Percentiles rank a stretch among this genome's conserved stretches.
phyloP scores from a whole-genome alignment of 2,329 filamentous ascomycete genomes.

The Colletotrichum tamarilloi region DNA sequence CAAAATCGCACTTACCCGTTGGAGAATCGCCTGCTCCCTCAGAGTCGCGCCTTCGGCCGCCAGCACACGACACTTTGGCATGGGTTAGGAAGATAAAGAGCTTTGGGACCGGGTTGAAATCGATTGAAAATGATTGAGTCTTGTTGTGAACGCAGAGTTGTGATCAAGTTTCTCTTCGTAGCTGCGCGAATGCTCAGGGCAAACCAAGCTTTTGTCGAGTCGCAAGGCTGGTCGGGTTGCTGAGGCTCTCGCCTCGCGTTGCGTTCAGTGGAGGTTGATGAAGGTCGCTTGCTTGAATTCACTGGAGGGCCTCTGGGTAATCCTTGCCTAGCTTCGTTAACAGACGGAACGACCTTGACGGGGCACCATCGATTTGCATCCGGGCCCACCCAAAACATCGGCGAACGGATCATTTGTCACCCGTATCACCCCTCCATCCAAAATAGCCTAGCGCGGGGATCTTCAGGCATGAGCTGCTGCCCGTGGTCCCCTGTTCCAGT shows the following conservation, averaged over 20 bases:
- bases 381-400: conserved; percentile 13
- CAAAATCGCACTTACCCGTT: conserved; percentile 11
- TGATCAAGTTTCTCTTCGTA: neutral
- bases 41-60: conserved; percentile 22
- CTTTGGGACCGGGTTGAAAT: neutral
- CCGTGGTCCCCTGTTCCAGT: conserved; percentile 15
- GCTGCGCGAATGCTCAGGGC: neutral
- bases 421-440: conserved; percentile 35
- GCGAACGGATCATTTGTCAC: conserved; percentile 23
- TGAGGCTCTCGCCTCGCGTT: conserved; percentile 33
- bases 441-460: conserved; percentile 35
- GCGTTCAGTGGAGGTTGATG: conserved; percentile 24
- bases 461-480: conserved; percentile 8
- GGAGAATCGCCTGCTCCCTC: neutral
- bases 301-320: conserved; percentile 21
- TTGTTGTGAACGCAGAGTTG: neutral
- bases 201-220: neutral
- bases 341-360: conserved; percentile 8
- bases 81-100: conserved; percentile 1
- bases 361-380: conserved; percentile 1
- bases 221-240: conserved; percentile 7
- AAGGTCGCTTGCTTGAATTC: conserved; percentile 7
- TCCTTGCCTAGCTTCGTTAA: conserved; percentile 30
- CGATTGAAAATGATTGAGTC: neutral
- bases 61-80: conserved; percentile 17